These are phyloP conservation scores for Bisporella sp. DNA, from an alignment of 2,329 filamentous ascomycete genomes.

Conservation along the genomic window DNA sequence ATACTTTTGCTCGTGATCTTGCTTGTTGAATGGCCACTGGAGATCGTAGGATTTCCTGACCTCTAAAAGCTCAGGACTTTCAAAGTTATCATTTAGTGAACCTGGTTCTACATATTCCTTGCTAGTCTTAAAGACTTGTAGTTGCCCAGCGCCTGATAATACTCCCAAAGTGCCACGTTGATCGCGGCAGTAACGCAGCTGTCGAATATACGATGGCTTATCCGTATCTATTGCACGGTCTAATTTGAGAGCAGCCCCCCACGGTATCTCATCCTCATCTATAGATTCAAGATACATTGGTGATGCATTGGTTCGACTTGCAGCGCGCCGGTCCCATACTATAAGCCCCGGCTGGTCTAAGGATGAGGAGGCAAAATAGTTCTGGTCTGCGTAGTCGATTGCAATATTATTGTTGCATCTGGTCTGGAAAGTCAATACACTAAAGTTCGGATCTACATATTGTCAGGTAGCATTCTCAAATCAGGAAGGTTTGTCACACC, in stretches of 20 bases:
- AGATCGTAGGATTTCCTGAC: constrained; percentile 55
- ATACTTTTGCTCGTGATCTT: constrained; percentile 36
- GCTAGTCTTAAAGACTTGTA: constrained; percentile 53
- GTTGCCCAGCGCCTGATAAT: constrained; percentile 54
- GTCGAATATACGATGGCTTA: constrained; percentile 54
- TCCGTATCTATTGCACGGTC: constrained; percentile 46
- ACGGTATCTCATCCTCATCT: constrained; percentile 54
- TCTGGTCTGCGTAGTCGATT: constrained; percentile 72
- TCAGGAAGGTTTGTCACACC: constrained; percentile 36
- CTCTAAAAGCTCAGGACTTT: constrained; percentile 51
- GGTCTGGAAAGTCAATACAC: constrained; percentile 54
- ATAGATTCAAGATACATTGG: constrained; percentile 49
- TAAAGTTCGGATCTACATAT: constrained; percentile 39
- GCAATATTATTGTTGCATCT: constrained; percentile 65
- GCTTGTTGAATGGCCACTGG: constrained; percentile 49
- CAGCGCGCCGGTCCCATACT: constrained; percentile 71
- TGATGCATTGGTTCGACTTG: constrained; percentile 44
- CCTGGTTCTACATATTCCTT: constrained; percentile 43
- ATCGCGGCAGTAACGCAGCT: constrained; percentile 56
- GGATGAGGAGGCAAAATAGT: constrained; percentile 78
- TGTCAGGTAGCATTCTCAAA: neutral
- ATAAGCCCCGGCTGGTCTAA: constrained; percentile 67
- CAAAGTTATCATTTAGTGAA: constrained; percentile 37
- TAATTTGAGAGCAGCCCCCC: constrained; percentile 53
- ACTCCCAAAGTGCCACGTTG: constrained; percentile 54